A percentile compares a stretch with the other conserved stretches of the same genome.
phyloP scores from a whole-genome alignment of 345 rosid genomes.

The Ceriops tagal region DNA sequence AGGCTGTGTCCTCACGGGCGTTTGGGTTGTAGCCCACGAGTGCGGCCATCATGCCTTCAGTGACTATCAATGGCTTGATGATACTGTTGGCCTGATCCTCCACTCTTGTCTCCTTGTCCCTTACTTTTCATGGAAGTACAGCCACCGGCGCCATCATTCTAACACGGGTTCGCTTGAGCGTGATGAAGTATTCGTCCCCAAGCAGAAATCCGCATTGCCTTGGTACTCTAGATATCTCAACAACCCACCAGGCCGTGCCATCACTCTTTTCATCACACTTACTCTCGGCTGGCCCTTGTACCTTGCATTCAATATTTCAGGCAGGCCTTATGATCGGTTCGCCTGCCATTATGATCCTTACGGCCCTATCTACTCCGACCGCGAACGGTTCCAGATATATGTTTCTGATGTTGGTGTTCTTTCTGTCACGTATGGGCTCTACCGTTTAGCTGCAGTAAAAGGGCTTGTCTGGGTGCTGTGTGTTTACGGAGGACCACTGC shows the following conservation, averaged over 20 bases:
- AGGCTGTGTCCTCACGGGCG: slow-evolving; percentile 69
- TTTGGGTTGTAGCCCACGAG: slow-evolving; percentile 92
- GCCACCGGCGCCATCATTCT: slow-evolving; percentile 94
- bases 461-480: slow-evolving; percentile 65
- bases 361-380: slow-evolving; percentile 69
- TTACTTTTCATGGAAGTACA: slow-evolving; percentile 88
- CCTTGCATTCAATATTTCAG: slow-evolving; percentile 73
- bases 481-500: slow-evolving; percentile 63
- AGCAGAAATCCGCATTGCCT: slow-evolving; percentile 37
- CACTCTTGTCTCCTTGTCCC: slow-evolving; percentile 86
- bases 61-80: slow-evolving; percentile 83
- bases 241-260: slow-evolving; percentile 64
- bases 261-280: slow-evolving; percentile 46
- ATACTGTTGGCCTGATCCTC: slow-evolving; percentile 71
- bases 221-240: slow-evolving; percentile 69
- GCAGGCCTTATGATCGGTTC: slow-evolving; percentile 63
- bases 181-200: slow-evolving; percentile 89
- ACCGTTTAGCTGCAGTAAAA: slow-evolving; percentile 43
- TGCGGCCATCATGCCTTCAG: slow-evolving; percentile 98
- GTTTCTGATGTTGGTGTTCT: slow-evolving; percentile 69
- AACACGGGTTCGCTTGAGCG: slow-evolving; percentile 78
- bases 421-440: slow-evolving; percentile 48
- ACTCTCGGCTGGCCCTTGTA: slow-evolving; percentile 85
- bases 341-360: slow-evolving; percentile 77
- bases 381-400: slow-evolving; percentile 69